Base-by-base conservation (phyloP, 495 filamentous ascomycete species). In the Penicillium paxilli region DNA sequence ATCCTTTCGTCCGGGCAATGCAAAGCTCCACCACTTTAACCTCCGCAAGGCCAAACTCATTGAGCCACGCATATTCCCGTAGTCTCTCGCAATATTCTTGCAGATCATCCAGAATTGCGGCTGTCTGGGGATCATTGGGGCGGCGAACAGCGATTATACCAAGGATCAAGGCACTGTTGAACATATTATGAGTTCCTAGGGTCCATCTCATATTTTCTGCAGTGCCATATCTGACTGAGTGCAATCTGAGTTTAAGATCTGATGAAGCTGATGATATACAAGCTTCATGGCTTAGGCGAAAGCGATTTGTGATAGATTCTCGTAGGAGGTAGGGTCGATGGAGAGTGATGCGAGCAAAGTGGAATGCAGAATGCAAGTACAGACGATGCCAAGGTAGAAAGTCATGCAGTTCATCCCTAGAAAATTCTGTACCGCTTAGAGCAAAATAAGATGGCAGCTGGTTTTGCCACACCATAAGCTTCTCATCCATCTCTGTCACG, bases 191-290 rank as follows among this genome's bases (percentile, higher is more conserved):
- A 11, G 55, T 58, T 9, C 55, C 55, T 20, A 58, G 12, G 1
- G 55, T 58, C 55, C 55, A 58, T 53, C 55, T 48, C 55, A 58
- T 58, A 37, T 58, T 58, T 32, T 53, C 55, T n/a, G 55, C 44
- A 3, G 44, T 53, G 26, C 55, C 49, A 25, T 53, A 58, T 24
- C 38, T 53, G 14, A 58, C 30, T 22, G 55, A 58, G 11, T 44
- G 35, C 32, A 58, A 23, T 12, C 55, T 9, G 12, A 58, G 44
- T 26, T 53, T 58, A 21, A 58, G 55, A 16, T 58, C 55, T 1
- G 55, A 52, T 37, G 55, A 58, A 11, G 55, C 55, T 1, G 55
- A 58, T 17, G 55, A 48, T 1, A 53, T 58, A n/a, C 55, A 58
- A 17, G 55, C 55, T 28, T 58, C 50, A 23, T 58, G 55, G 23